Conservation (phyloP, 371 early-diverging fungal species). For the Capillidium heterosporum region DNA sequence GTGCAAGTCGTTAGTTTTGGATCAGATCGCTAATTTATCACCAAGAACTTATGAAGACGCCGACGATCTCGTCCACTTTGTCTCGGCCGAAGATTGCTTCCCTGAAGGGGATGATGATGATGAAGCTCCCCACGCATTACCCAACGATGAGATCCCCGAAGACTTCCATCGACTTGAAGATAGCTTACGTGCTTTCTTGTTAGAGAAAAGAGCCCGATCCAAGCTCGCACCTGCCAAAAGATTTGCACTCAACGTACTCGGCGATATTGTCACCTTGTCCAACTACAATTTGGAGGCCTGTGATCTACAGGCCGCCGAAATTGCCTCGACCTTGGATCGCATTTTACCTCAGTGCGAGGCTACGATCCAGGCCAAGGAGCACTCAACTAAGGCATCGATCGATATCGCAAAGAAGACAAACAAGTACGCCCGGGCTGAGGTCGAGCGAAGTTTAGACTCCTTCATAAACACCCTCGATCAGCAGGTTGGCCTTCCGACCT, state of each 20-base stretch:
- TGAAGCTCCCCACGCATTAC: constrained; percentile 10
- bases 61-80: constrained; percentile 89
- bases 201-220: constrained; percentile 85
- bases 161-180: constrained; percentile 66
- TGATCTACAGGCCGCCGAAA: constrained; percentile 7
- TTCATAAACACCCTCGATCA: not conserved
- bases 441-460: not conserved
- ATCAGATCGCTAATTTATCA: constrained; percentile 83
- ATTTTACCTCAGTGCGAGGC: constrained; percentile 4
- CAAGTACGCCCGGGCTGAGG: not conserved
- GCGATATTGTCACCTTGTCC: constrained; percentile 35
- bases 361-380: not conserved
- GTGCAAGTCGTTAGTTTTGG: constrained; percentile 76
- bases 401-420: not conserved
- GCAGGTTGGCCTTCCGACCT: not conserved
- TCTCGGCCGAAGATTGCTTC: constrained; percentile 50
- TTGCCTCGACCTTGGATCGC: not conserved
- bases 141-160: constrained; percentile 27
- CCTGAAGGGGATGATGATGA: constrained; percentile 8
- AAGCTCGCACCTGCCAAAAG: constrained; percentile 88
- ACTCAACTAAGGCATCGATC: not conserved
- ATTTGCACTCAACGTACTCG: constrained; percentile 63
- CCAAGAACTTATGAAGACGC: constrained; percentile 81
- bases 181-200: constrained; percentile 71
- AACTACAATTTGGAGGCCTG: constrained; percentile 30